phyloP scores from a whole-genome alignment of 129 eudicot genomes.

The Escallonia herrerae region DNA sequence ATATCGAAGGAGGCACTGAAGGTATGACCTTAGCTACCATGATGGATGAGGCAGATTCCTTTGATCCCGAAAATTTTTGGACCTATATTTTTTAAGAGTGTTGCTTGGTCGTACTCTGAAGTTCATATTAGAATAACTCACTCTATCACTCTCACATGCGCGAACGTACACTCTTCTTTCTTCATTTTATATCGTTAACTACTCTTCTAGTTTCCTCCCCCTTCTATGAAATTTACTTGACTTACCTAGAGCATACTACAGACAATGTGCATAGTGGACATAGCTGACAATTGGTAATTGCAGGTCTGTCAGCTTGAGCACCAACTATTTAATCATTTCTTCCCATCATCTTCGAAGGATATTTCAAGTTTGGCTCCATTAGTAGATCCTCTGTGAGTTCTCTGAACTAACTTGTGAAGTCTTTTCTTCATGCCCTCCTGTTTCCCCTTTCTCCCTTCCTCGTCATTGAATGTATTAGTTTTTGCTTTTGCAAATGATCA shows the following conservation, averaged over 20 bases:
- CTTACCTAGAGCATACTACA: neutral
- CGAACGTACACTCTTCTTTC: too few relatives aligned
- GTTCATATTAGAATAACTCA: too few relatives aligned
- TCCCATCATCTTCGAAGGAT: constrained; percentile 92
- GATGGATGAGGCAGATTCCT: too few relatives aligned
- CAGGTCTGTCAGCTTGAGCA: constrained; percentile 98
- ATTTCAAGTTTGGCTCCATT: constrained; percentile 88
- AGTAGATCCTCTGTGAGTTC: constrained; percentile 83
- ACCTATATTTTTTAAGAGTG: too few relatives aligned
- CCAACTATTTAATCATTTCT: constrained; percentile 90
- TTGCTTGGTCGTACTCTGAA: too few relatives aligned
- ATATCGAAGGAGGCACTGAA: too few relatives aligned
- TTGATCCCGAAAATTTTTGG: too few relatives aligned
- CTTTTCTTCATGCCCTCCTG: neutral
- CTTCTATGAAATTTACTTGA: neutral
- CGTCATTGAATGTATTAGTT: neutral
- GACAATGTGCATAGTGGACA: too few relatives aligned
- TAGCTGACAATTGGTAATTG: constrained; percentile 4
- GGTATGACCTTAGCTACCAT: too few relatives aligned
- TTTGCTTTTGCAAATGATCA: neutral
- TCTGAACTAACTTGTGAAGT: constrained; percentile 14
- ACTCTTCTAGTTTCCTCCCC: neutral
- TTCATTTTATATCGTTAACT: neutral
- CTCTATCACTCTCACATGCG: too few relatives aligned
- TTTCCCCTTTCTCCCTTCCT: neutral